Evolutionary conservation across 106 monocot species (phyloP), one percentile per base, ranked within the genome.

Genomic region (Xerophyta viscosa): DNA sequence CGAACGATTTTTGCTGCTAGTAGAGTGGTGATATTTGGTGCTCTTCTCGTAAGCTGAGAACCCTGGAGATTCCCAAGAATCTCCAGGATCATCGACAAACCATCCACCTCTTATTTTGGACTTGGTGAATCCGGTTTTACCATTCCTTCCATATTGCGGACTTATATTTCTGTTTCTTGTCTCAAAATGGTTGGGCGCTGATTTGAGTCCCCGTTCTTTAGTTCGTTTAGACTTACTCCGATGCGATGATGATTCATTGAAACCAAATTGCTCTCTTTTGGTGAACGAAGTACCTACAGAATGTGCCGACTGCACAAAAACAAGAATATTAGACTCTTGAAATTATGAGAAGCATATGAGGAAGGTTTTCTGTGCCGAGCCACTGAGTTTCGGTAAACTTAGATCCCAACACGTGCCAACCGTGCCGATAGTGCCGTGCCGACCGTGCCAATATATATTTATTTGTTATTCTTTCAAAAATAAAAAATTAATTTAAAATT

Each of bases 71-170:
- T 7, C 37, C 66, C 62, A 77, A 30, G n/a, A 56, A 20, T 73
- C 63, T 28, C 30, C 66, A 14, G 41, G 58, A 73, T 72, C 77
- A 54, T 81, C 80, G 48, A 63, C 69, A 20, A 62, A 70, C 80
- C 80, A 76, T 31, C 76, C 76, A 42, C 79, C 70, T 27, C 45
- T 76, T 20, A 22, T 28, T 49, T 53, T 76, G 25, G 80, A 77
- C 29, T 77, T 80, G n/a, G 24, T 15, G 25, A 61, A 2, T 45
- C 49, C 18, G 20, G 17, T 41, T 12, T 54, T 69, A 27, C 51
- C 36, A 44, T 57, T 70, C 31, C 70, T 69, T 22, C 71, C 68
- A 48, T 59, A 25, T 14, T 20, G 10, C 27, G 19, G 15, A 12
- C 58, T 51, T 58, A 73, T 73, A 24, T 61, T 64, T 52, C 57